Conservation (phyloP, 345 rosid species). For the Capsella bursapastoris region DNA sequence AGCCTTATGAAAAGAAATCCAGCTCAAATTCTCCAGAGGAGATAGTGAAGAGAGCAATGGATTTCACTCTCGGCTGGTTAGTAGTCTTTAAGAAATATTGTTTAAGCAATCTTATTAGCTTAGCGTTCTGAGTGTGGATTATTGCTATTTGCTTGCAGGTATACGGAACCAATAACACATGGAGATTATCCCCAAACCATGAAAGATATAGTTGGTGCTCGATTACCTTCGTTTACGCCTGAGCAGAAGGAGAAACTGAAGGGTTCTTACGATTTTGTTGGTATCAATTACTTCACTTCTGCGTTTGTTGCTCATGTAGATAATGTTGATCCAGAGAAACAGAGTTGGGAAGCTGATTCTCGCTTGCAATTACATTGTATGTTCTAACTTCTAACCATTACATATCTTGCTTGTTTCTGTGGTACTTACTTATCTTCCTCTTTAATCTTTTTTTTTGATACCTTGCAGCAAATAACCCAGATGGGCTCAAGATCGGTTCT, state of each 20-base stretch:
- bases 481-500: slow-evolving; percentile 45
- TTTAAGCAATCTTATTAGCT: not conserved
- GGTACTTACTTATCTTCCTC: slow-evolving; percentile 5
- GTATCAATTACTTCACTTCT: slow-evolving; percentile 46
- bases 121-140: slow-evolving; percentile 23
- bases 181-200: slow-evolving; percentile 47
- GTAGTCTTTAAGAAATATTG: slow-evolving; percentile 15
- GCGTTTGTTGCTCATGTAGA: slow-evolving; percentile 38
- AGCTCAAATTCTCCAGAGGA: slow-evolving; percentile 33
- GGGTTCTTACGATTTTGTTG: slow-evolving; percentile 44
- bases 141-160: slow-evolving; percentile 37
- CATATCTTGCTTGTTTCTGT: not conserved
- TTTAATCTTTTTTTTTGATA: not conserved
- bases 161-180: slow-evolving; percentile 40
- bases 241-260: slow-evolving; percentile 42
- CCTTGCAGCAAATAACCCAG: slow-evolving; percentile 30
- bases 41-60: slow-evolving; percentile 46
- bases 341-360: slow-evolving; percentile 42
- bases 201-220: slow-evolving; percentile 38
- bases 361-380: slow-evolving; percentile 36
- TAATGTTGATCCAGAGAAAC: slow-evolving; percentile 36
- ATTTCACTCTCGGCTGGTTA: slow-evolving; percentile 48
- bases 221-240: slow-evolving; percentile 39
- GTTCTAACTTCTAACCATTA: not conserved
- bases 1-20: slow-evolving; percentile 39